phyloP scores from a whole-genome alignment of 257 asterid species.

The Solanum raphanifolium region DNA sequence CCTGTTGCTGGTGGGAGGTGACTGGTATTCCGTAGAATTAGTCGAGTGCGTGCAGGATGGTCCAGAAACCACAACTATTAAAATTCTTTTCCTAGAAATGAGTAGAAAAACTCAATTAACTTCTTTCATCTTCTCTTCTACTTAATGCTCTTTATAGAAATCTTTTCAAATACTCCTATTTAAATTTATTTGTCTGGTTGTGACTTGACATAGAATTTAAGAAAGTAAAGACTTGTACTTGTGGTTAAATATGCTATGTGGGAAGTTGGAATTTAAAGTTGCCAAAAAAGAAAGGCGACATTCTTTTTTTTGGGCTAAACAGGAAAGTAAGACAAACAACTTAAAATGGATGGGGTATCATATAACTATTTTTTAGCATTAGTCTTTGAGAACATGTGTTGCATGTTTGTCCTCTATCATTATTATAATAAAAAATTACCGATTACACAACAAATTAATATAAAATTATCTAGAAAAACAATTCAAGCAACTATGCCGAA shows the following conservation, averaged over 20 bases:
- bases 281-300: not conserved
- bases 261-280: not conserved
- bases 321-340: not conserved
- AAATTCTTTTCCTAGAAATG: not conserved
- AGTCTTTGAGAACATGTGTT: not conserved
- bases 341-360: not conserved
- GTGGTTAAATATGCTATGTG: not conserved
- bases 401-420: not conserved
- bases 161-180: not conserved
- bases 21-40: not conserved
- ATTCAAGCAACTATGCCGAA: not conserved
- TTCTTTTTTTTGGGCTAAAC: not conserved
- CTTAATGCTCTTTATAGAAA: not conserved
- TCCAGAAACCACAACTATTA: not conserved
- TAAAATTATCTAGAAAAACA: not conserved
- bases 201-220: not conserved
- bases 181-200: not conserved
- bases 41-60: not conserved
- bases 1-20: not conserved
- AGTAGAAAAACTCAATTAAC: not conserved
- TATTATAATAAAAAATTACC: not conserved
- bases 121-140: not conserved
- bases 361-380: not conserved
- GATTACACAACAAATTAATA: not conserved
- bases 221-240: not conserved